These are phyloP conservation scores for Fraxinus quadrangulata DNA, from an alignment of 257 asterid genomes.

Conservation along the genomic window DNA sequence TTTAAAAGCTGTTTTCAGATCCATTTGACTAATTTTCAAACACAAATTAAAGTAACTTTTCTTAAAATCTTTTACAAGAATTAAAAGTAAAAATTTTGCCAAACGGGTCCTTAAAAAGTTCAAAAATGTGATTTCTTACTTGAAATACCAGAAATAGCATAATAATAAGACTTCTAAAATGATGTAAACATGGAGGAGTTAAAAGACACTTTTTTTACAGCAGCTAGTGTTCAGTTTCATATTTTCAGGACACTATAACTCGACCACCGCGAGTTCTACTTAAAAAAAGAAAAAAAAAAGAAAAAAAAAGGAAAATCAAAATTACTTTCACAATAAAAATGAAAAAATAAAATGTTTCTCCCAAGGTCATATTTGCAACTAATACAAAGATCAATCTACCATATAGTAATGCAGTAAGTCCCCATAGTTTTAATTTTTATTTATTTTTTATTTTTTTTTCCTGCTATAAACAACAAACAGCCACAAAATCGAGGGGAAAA, in stretches of 20 bases:
- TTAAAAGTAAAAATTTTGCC: too few relatives aligned
- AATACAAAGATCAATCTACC: slow-evolving; percentile 27
- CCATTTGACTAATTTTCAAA: too few relatives aligned
- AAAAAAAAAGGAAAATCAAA: slow-evolving; percentile 12
- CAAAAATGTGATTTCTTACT: too few relatives aligned
- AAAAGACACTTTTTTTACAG: too few relatives aligned
- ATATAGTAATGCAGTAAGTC: slow-evolving; percentile 25
- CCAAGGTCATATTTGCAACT: slow-evolving; percentile 30
- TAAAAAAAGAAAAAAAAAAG: not conserved
- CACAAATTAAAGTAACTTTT: too few relatives aligned
- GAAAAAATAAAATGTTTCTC: not conserved
- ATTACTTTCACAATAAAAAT: slow-evolving; percentile 1
- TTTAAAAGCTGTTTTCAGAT: too few relatives aligned
- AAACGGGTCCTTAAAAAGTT: too few relatives aligned
- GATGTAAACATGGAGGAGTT: not conserved
- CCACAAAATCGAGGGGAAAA: slow-evolving; percentile 25
- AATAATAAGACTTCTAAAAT: not conserved
- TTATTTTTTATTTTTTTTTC: too few relatives aligned
- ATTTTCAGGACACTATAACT: too few relatives aligned
- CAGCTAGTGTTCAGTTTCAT: too few relatives aligned
- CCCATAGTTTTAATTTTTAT: not conserved
- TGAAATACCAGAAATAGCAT: not conserved
- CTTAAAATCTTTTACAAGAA: too few relatives aligned
- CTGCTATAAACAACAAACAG: slow-evolving; percentile 11
- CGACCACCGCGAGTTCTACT: not conserved